Evolutionary conservation across 1,284 basidiomycete species (phyloP), one percentile per base, ranked within the genome.

Genomic region (Phellopilus nigrolimitatus): DNA sequence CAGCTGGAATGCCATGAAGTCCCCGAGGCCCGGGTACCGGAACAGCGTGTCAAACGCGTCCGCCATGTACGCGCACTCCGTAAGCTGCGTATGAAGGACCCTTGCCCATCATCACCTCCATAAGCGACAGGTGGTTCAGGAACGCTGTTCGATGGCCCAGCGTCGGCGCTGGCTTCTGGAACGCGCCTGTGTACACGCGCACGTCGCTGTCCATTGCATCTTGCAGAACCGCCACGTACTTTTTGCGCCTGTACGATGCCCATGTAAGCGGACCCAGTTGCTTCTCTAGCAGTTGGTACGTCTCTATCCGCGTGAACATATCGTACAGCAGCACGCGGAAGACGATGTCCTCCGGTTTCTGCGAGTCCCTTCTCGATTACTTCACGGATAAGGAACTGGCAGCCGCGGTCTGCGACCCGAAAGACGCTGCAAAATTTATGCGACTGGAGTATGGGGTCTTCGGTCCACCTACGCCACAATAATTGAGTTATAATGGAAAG

Each of bases 291-390:
- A 74, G 65, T 59, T 81, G 71, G 70, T 78, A 86, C 3, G 83
- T 86, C 49, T 73, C 71, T 45, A 79, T 76, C 49, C 66, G 74
- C 47, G 78, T 82, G 64, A 81, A 86, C 4, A 68, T 68, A 56
- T 78, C 76, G 68, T 80, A 86, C 10, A 86, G 67, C 22, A 81
- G 53, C 41, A 84, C 69, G 19, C 83, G 78, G 57, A 84, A 85
- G 13, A 74, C 68, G 47, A 82, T 60, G 60, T 85, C 82, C 3
- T 64, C 63, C 6, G 68, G 71, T 12, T 68, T 62, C 59, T 82
- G 79, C 1, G 75, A 67, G 4, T n/a, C 82, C 83, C 57, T 76
- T 79, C 59, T 81, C 75, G 54, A 85, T 77, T 37, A 85, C 79
- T 41, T 81, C 71, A 2, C 66, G 59, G 24, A 85, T 69, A 44